Evolutionary conservation across 2,329 filamentous ascomycete genomes (phyloP).

Genomic region (Trichoderma arundinaceum): DNA sequence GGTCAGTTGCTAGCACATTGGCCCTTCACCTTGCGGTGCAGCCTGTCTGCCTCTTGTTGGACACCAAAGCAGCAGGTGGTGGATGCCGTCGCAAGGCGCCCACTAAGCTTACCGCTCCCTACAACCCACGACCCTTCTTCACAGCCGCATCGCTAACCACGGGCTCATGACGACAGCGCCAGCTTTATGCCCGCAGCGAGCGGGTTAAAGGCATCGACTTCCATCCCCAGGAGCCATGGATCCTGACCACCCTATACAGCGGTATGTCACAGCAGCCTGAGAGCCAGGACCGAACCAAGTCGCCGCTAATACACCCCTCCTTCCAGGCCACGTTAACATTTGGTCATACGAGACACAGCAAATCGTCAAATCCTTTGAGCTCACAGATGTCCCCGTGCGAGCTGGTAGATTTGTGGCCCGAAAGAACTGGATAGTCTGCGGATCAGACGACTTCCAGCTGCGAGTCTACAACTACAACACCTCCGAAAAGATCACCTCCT

Average conservation of each 20-base stretch:
- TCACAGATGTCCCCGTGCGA: conserved; percentile 96
- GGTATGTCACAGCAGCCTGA: conserved; percentile 58
- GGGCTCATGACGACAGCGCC: conserved; percentile 44
- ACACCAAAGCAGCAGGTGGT: neutral
- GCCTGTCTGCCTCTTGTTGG: neutral
- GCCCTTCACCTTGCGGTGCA: neutral
- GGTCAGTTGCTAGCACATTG: conserved; percentile 40
- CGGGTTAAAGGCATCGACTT: conserved; percentile 98
- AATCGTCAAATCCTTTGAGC: conserved; percentile 98
- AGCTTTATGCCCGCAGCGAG: conserved; percentile 78
- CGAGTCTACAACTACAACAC: conserved; percentile 99
- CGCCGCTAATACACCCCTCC: conserved; percentile 11
- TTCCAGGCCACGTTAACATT: conserved; percentile 91
- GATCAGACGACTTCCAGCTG: conserved; percentile 86
- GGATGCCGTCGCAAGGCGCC: neutral
- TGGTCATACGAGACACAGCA: conserved; percentile 98
- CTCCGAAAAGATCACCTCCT: conserved; percentile 95
- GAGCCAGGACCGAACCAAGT: neutral
- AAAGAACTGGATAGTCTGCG: conserved; percentile 99
- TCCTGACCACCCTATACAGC: conserved; percentile 94
- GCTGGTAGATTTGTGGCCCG: conserved; percentile 94
- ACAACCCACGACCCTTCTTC: neutral
- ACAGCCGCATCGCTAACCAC: conserved; percentile 7
- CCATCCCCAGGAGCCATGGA: conserved; percentile 95
- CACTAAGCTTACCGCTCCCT: conserved; percentile 1